Evolutionary conservation across 2,329 filamentous ascomycete genomes (phyloP).

Genomic region (Curvularia sp.): DNA sequence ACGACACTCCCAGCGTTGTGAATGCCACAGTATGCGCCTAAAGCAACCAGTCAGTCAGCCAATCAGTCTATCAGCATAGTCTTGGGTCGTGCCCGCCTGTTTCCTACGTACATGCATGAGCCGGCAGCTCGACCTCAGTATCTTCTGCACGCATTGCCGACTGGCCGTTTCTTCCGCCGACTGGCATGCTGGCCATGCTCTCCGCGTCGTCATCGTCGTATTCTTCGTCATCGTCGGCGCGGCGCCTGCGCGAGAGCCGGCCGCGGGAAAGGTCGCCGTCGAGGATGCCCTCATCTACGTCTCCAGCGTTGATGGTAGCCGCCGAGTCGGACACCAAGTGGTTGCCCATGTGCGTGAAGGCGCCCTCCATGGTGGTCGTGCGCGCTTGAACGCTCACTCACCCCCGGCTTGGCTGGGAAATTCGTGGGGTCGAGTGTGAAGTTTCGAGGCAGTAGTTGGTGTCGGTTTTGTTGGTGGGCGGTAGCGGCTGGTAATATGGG

Average conservation of each 20-base stretch:
- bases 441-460: constrained; percentile 13
- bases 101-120: constrained; percentile 72
- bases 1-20: constrained; percentile 95
- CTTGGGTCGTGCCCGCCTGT: background rate
- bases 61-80: background rate
- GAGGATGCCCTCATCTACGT: constrained; percentile 83
- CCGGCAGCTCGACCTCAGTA: constrained; percentile 74
- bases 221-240: constrained; percentile 86
- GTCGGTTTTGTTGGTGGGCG: constrained; percentile 4
- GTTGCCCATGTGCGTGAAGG: constrained; percentile 87
- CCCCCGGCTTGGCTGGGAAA: constrained; percentile 3
- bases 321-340: constrained; percentile 84
- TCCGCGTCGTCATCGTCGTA: constrained; percentile 78
- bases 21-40: constrained; percentile 86
- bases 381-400: constrained; percentile 8
- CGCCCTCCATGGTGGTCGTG: constrained; percentile 73
- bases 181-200: constrained; percentile 79
- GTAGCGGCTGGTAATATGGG: constrained; percentile 5
- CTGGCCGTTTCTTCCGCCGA: constrained; percentile 74
- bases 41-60: constrained; percentile 1
- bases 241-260: constrained; percentile 67
- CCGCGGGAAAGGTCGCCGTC: constrained; percentile 67
- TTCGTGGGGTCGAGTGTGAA: constrained; percentile 13
- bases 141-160: constrained; percentile 68
- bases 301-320: constrained; percentile 86